Conservation (phyloP, 2,329 filamentous ascomycete species). For the Penicillium verrucosum region DNA sequence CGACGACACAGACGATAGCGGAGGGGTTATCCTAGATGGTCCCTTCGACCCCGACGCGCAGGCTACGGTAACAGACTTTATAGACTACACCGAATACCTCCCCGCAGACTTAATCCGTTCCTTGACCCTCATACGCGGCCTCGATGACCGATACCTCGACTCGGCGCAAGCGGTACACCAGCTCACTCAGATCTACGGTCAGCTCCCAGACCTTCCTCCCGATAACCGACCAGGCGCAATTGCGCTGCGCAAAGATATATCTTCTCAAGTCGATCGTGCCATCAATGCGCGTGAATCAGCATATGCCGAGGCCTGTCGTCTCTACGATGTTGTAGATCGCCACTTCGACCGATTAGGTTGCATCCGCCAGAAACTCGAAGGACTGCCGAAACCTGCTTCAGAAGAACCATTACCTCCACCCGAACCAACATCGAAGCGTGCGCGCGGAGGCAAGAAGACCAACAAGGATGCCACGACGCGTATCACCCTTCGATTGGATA, state of each 20-base stretch:
- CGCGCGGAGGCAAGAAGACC: conserved; percentile 39
- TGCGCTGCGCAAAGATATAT: conserved; percentile 55
- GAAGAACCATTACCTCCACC: conserved; percentile 57
- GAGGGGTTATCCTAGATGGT: conserved; percentile 45
- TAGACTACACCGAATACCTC: conserved; percentile 68
- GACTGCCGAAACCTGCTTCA: conserved; percentile 59
- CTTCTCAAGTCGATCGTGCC: conserved; percentile 53
- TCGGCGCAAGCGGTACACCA: conserved; percentile 42
- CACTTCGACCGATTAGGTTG: conserved; percentile 56
- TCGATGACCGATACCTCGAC: conserved; percentile 46
- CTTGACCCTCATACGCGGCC: conserved; percentile 56
- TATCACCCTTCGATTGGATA: conserved; percentile 44
- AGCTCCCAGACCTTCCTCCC: conserved; percentile 50
- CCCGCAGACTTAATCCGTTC: conserved; percentile 63
- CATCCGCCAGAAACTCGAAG: conserved; percentile 61
- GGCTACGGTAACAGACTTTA: conserved; percentile 64
- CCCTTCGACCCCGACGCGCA: conserved; percentile 62
- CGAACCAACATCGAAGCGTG: conserved; percentile 36
- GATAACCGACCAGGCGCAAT: conserved; percentile 52
- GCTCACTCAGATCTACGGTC: conserved; percentile 43
- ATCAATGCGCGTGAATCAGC: conserved; percentile 55
- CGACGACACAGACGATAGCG: conserved; percentile 42
- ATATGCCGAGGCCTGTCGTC: conserved; percentile 54
- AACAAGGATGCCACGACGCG: conserved; percentile 36
- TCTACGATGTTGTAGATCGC: conserved; percentile 57